Base-by-base conservation (phyloP, 148 eudicot genomes). In the Heliamphora exappendiculata region DNA sequence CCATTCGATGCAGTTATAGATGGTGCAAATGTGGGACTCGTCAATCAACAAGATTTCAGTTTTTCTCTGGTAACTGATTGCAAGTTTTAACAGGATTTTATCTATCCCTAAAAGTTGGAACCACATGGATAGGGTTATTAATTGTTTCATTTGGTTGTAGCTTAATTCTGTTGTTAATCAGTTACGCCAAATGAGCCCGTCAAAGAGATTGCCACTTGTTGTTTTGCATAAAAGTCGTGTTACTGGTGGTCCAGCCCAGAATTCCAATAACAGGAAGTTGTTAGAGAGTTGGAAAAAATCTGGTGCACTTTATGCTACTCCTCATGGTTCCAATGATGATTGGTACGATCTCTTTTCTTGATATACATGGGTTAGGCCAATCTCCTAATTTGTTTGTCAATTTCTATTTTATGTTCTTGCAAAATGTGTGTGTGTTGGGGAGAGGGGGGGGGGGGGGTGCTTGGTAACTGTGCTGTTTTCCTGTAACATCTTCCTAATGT, bases 1-100 rank as follows among this genome's bases (percentile, higher is more conserved):
- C 96, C 97, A 79, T 91, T 91, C 86, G 98, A 91, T 90, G 98
- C 98, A 33, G 89, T 91, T 9, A 81, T 94, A 69, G 97, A 94
- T 80, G 98, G 91, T 78, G 97, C 98, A 74, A 94, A 94, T 81
- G 85, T 90, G 58, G 91, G 93, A 49, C 86, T 92, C 69, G 29
- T 80, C 67, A 81, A 85, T 57, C 73, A 80, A 39, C 84, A 50
- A 0, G 42, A 57, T 39, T 90, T 94, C 79, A 89, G 60, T 80
- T 89, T 89, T 74, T 78, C 42, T 37, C 89, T 86, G 91, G 93
- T 90, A 68, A 82, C 51, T 57, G 44, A 73, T 33, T 28, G 26
- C 59, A 11, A 54, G 44, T 24, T 59, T 70, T 34, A 42, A 45
- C 29, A 20, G 44, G 19, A 13, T 26, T 44, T 57, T 39, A 16